A percentile compares a stretch with the other conserved stretches of the same genome.
These are phyloP conservation scores for Penicillium freii DNA, from an alignment of 2,329 filamentous ascomycete species.

Conservation along the genomic window DNA sequence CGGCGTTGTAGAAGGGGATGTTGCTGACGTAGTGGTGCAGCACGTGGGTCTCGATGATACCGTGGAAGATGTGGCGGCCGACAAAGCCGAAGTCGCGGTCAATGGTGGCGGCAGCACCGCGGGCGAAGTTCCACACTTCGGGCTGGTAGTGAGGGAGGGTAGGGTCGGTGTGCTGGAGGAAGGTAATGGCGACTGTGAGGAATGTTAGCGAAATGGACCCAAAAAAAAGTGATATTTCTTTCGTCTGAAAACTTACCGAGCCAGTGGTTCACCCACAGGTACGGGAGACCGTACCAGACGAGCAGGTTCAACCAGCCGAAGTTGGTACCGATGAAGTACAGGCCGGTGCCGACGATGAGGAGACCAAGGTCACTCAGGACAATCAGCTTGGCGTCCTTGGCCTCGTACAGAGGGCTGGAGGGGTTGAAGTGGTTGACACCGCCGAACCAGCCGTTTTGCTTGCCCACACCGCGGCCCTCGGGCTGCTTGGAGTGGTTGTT, in stretches of 20 bases:
- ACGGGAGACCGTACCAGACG: conserved; percentile 94
- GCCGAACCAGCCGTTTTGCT: conserved; percentile 73
- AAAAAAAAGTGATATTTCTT: not conserved
- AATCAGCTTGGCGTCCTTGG: conserved; percentile 85
- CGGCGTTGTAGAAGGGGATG: conserved; percentile 95
- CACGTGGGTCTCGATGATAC: conserved; percentile 96
- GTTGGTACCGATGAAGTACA: conserved; percentile 68
- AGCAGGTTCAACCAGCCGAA: conserved; percentile 84
- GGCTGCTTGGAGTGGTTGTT: conserved; percentile 86
- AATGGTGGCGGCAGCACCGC: conserved; percentile 91
- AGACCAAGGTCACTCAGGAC: conserved; percentile 82
- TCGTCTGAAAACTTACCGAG: conserved; percentile 65
- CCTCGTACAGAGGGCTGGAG: conserved; percentile 83
- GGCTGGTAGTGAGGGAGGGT: conserved; percentile 87
- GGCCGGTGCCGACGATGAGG: conserved; percentile 57
- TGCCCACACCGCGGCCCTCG: conserved; percentile 91
- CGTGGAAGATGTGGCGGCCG: conserved; percentile 84
- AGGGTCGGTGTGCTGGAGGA: conserved; percentile 94
- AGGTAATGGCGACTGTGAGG: conserved; percentile 82
- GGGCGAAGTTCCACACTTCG: conserved; percentile 86
- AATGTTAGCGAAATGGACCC: conserved; percentile 6
- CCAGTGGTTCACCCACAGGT: conserved; percentile 99
- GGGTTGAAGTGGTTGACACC: conserved; percentile 97
- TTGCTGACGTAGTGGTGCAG: conserved; percentile 96
- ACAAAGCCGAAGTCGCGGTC: conserved; percentile 97